Percentiles rank a stretch among this genome's conserved stretches.
Evolutionary conservation across 140 eudicot species (phyloP).

Genomic region (Artemisia princeps): DNA sequence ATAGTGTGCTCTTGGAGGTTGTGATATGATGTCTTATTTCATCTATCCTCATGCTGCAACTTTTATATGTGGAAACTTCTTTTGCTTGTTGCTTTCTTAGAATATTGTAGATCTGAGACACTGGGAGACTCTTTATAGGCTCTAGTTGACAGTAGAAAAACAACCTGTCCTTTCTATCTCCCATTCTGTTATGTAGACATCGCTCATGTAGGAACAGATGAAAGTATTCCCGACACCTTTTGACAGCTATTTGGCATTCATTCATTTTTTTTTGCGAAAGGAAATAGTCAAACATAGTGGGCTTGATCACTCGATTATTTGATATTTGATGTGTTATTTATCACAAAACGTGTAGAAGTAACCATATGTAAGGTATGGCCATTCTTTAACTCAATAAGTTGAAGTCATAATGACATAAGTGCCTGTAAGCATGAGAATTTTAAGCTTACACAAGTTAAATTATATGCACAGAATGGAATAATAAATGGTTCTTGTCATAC

Average conservation of each 20-base stretch:
- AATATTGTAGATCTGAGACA: background rate
- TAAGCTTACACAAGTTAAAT: constrained; percentile 13
- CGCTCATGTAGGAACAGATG: background rate
- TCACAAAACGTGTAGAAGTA: constrained; percentile 4
- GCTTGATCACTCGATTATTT: background rate
- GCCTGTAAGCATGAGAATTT: background rate
- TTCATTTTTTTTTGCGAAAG: background rate
- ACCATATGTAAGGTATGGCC: background rate
- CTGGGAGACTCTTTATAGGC: background rate
- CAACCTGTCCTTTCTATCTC: background rate
- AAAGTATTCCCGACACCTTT: background rate
- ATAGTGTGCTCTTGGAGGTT: constrained; percentile 7
- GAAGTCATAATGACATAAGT: background rate
- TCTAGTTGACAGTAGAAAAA: constrained; percentile 6
- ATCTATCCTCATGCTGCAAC: background rate
- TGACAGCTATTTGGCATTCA: constrained; percentile 3
- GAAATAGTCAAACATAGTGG: too few species aligned
- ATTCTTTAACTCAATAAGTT: background rate
- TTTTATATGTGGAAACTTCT: constrained; percentile 6
- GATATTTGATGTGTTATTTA: background rate
- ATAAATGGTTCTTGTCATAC: background rate
- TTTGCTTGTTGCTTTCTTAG: constrained; percentile 8
- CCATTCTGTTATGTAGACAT: constrained; percentile 3
- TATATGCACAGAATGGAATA: background rate
- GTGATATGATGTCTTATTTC: constrained; percentile 10